Evolutionary conservation across 1,139 yeast genomes (phyloP), one percentile per base, ranked within the genome.

Genomic region (Hansenula sp.): DNA sequence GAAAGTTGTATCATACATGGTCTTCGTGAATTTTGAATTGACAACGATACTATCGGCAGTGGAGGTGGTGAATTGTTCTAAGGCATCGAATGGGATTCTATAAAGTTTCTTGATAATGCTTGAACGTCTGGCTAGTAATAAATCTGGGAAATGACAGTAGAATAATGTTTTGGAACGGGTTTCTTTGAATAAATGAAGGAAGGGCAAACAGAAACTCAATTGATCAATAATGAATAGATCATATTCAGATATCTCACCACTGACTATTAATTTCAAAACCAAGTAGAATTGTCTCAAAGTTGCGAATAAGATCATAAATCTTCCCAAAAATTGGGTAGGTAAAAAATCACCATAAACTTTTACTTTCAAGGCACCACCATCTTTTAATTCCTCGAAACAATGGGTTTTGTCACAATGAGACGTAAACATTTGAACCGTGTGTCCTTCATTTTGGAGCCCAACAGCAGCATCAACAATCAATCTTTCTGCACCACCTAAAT

Each of bases 401-500:
- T 93, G 99, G 4, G 70, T 61, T 44, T 65, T 73, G 62, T 93
- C 96, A 62, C 96, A 90, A 61, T 93, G 96, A 0, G 96, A 89
- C 0, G 99, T 93, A 64, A 76, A 89, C 8, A 91, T 74, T 9
- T 74, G 73, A 15, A 93, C 81, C 0, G 76, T 70, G 58, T 89
- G 83, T 4, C 83, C 81, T n/a, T 71, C 65, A 2, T 77, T 72
- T 61, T 91, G 90, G 24, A 93, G 68, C 0, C 96, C 96, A 3
- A 89, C 71, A 0, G 98, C 99, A 2, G 96, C 94, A 65, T 93
- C 99, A 1, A 93, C 96, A 2, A 93, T 91, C 24, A 94, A 72
- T 47, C 99, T 71, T 63, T 93, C 99, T 0, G 99, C 99, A 5
- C 99, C 99, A 8, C 96, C 91, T 47, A 93, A 93, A 0, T 99